Evolutionary conservation across 768 basidiomycete genomes (phyloP).

Genomic region (Amanita subjunquillea): DNA sequence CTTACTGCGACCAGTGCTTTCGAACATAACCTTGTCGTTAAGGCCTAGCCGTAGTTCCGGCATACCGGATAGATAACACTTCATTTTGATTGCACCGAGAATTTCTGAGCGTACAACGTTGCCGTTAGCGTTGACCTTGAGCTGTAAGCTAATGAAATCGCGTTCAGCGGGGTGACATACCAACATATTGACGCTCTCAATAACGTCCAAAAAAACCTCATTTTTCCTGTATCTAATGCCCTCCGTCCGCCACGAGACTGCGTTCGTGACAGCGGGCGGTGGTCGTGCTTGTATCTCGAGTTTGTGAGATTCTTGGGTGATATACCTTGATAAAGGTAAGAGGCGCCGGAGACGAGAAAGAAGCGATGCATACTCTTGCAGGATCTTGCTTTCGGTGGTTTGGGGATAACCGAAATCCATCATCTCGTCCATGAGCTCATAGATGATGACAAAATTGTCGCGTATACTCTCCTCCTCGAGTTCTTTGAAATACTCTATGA

Average conservation of each 20-base stretch:
- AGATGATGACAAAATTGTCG: constrained; percentile 99
- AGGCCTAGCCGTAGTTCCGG: constrained; percentile 91
- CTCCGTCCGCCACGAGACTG: constrained; percentile 97
- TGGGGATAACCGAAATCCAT: constrained; percentile 99
- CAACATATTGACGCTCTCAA: constrained; percentile 94
- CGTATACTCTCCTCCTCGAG: constrained; percentile 98
- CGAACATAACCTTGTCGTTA: constrained; percentile 99
- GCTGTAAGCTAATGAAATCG: neutral
- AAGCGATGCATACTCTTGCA: constrained; percentile 68
- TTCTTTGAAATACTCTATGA: constrained; percentile 99
- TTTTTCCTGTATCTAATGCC: constrained; percentile 98
- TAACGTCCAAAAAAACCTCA: constrained; percentile 97
- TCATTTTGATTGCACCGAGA: constrained; percentile 98
- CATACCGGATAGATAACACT: constrained; percentile 99
- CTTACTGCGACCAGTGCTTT: constrained; percentile 90
- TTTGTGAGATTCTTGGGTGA: constrained; percentile 97
- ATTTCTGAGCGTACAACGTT: constrained; percentile 98
- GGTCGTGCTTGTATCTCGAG: constrained; percentile 88
- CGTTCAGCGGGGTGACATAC: constrained; percentile 33
- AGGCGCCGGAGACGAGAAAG: neutral
- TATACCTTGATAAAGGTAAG: constrained; percentile 48
- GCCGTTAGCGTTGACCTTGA: constrained; percentile 89
- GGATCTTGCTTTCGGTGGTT: constrained; percentile 97
- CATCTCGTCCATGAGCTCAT: constrained; percentile 98
- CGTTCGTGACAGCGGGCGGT: constrained; percentile 96